Evolutionary conservation across 2,329 filamentous ascomycete species (phyloP).

Genomic region (Coniochaeta pulveracea): DNA sequence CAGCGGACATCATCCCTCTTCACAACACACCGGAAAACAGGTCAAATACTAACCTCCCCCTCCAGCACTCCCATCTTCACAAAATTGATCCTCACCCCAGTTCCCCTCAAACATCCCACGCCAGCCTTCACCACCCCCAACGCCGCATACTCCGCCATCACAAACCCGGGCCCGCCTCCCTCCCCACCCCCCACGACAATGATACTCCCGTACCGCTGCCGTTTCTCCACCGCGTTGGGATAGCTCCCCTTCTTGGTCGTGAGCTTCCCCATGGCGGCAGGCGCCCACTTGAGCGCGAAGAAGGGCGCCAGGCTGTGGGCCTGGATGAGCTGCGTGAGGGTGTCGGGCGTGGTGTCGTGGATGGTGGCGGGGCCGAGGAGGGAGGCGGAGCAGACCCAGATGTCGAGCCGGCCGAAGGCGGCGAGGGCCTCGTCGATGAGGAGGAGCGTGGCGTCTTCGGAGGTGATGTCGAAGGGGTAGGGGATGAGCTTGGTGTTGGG

Average conservation of each 20-base stretch:
- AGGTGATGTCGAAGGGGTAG: conserved; percentile 46
- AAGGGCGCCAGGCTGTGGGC: conserved; percentile 51
- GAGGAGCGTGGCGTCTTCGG: conserved; percentile 47
- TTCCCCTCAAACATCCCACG: conserved; percentile 45
- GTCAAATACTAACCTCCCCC: neutral
- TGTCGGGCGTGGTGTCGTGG: conserved; percentile 40
- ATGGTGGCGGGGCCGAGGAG: conserved; percentile 46
- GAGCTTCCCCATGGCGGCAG: conserved; percentile 50
- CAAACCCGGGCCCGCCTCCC: conserved; percentile 45
- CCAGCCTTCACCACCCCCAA: conserved; percentile 48
- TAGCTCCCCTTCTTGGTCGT: conserved; percentile 34
- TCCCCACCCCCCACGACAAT: conserved; percentile 50
- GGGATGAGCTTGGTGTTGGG: conserved; percentile 50
- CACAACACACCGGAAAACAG: neutral
- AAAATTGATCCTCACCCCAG: conserved; percentile 47
- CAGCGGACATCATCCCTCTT: conserved; percentile 31
- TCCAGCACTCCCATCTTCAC: conserved; percentile 11
- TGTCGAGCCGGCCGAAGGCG: conserved; percentile 44
- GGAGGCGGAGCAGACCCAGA: conserved; percentile 48
- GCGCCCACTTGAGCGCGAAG: conserved; percentile 53
- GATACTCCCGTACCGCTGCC: conserved; percentile 48
- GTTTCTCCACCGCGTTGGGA: conserved; percentile 49
- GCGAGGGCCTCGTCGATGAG: conserved; percentile 55
- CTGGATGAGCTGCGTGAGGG: conserved; percentile 46
- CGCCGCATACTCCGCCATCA: conserved; percentile 48